Base-by-base conservation (phyloP, 106 monocot species). In the Dioscorea alata region DNA sequence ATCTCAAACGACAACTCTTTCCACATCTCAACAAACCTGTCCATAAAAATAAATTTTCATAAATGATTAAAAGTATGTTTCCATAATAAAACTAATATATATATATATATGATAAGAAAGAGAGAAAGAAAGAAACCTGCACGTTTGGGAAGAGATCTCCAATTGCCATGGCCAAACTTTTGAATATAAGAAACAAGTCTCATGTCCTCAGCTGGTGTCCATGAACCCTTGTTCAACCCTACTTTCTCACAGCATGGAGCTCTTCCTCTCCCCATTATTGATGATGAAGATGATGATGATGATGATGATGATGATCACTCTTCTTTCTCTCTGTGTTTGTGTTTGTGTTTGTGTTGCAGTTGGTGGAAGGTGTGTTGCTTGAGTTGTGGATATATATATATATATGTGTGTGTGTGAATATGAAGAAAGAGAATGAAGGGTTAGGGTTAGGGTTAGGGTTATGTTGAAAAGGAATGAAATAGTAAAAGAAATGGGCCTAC, bases 171-270 rank as follows among this genome's bases (percentile, higher is more conserved):
- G 21, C 93, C 89, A 35, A 78, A 57, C 73, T 81, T 86, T 19
- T 62, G 81, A 48, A 93, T 89, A 63, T 86, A 84, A 59, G 81
- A 64, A 5, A 84, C 67, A 57, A 93, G 89, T 20, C 77, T 67
- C 73, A 74, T 64, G 74, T 93, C 93, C 57, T 93, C 93, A 34
- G 81, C 93, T n/a, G 84, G 84, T 12, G 93, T 89, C 93, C 93
- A 93, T 1, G 89, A 79, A 4, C 93, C 89, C 72, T 73, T 89
- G 79, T 89, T 93, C 54, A 93, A 66, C n/a, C 89, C 89, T 0
- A 86, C 74, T 71, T 93, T 89, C 50, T 83, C 86, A 42, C 93
- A 93, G 75, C 93, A 93, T 20, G 93, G 93, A 31, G 86, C 89
- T 49, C 92, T 70, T 0, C 92, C 92, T 70, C 73, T 66, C 4